These are phyloP conservation scores for Inosperma sp. DNA, from an alignment of 768 basidiomycete species.

Conservation along the genomic window DNA sequence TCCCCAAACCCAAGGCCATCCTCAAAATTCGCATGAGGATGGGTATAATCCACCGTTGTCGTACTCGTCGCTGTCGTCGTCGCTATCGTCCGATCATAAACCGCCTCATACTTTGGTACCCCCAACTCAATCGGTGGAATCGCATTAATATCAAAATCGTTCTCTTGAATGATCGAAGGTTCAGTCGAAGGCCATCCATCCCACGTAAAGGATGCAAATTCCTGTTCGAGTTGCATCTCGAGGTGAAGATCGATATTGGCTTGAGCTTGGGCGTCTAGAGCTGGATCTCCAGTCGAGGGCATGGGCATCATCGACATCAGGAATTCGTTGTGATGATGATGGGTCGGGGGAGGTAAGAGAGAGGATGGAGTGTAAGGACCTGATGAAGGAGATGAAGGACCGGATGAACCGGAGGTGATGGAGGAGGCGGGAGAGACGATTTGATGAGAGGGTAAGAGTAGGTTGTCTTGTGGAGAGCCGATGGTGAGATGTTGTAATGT, in stretches of 20 bases:
- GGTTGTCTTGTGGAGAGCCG: constrained; percentile 30
- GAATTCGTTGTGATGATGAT: too few relatives aligned
- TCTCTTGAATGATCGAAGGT: constrained; percentile 40
- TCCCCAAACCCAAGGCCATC: constrained; percentile 37
- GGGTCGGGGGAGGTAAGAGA: too few relatives aligned
- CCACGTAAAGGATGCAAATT: constrained; percentile 38
- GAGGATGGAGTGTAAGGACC: constrained; percentile 54
- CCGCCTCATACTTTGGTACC: constrained; percentile 40
- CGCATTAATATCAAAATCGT: constrained; percentile 63
- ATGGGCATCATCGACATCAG: too few relatives aligned
- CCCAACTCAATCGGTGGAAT: constrained; percentile 66
- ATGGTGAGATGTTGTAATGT: constrained; percentile 43
- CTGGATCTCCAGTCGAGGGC: constrained; percentile 11
- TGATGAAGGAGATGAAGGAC: constrained; percentile 47
- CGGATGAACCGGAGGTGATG: constrained; percentile 41
- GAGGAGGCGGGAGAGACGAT: constrained; percentile 51
- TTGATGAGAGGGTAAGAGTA: constrained; percentile 39
- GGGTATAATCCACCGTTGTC: too few relatives aligned
- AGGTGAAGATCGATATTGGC: constrained; percentile 36
- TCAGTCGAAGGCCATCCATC: constrained; percentile 29
- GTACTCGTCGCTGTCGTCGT: constrained; percentile 22
- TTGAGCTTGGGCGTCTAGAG: constrained; percentile 29
- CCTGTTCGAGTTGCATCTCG: constrained; percentile 38
- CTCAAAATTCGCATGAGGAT: constrained; percentile 19
- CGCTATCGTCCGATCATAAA: constrained; percentile 27